Percentiles rank a stretch among this genome's conserved stretches.
Conservation (phyloP, 306 rosid genomes). For the Oemleria cerasiformis region DNA sequence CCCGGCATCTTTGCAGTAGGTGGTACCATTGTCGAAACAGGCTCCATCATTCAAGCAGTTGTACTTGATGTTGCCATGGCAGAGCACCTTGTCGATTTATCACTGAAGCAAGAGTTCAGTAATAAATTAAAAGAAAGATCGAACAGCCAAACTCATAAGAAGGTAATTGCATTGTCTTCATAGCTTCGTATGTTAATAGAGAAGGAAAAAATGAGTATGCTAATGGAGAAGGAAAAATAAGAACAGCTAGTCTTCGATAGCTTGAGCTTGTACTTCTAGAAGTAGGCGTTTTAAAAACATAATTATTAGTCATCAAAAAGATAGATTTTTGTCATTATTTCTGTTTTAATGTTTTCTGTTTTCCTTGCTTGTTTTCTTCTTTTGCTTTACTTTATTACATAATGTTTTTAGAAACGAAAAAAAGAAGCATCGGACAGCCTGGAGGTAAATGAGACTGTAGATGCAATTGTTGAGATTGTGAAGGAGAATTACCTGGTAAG, state of each 20-base stretch:
- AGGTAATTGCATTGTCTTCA: conserved; percentile 40
- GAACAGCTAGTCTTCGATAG: neutral
- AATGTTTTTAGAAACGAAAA: conserved; percentile 66
- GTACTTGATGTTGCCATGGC: conserved; percentile 85
- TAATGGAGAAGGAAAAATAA: neutral
- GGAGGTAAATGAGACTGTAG: conserved; percentile 66
- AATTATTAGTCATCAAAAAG: neutral
- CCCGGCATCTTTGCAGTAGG: conserved; percentile 47
- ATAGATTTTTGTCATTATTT: conserved; percentile 2
- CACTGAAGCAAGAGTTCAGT: conserved; percentile 62
- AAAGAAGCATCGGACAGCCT: conserved; percentile 48
- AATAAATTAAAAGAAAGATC: conserved; percentile 44
- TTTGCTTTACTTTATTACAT: conserved; percentile 11
- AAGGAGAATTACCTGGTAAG: conserved; percentile 91
- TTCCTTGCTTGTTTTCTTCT: conserved; percentile 12
- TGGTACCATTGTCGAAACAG: conserved; percentile 48
- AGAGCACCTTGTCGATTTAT: conserved; percentile 74
- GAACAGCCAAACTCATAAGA: conserved; percentile 43
- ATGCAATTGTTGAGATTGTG: conserved; percentile 75
- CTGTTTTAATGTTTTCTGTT: neutral
- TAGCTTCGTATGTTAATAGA: neutral
- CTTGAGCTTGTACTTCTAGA: neutral
- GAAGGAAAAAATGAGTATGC: neutral
- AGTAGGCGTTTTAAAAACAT: neutral
- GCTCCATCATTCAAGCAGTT: conserved; percentile 63